Conservation (phyloP, 1,284 basidiomycete species). For the Marasmius fiardii region DNA sequence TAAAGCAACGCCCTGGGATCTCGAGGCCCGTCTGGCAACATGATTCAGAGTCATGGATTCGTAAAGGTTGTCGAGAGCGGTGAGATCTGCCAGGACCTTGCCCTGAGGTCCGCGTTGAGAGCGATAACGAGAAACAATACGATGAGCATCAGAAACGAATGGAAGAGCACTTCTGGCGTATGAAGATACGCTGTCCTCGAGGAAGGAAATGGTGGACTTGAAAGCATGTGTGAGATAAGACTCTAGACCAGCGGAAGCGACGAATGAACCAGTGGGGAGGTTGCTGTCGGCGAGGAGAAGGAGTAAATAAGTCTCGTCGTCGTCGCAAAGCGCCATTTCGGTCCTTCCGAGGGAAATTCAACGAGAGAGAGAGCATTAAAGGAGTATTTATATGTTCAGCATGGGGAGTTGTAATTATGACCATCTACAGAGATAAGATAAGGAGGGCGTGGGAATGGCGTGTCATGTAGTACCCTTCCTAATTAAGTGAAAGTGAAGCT, state of each 20-base stretch:
- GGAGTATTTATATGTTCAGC: not conserved
- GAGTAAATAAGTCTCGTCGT: constrained; percentile 61
- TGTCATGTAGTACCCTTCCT: too few species aligned
- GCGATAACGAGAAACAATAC: constrained; percentile 25
- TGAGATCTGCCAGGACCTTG: constrained; percentile 38
- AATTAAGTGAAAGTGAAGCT: too few species aligned
- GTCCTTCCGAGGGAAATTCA: not conserved
- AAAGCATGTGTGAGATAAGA: constrained; percentile 86
- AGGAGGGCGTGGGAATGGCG: too few species aligned
- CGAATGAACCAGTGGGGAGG: constrained; percentile 87
- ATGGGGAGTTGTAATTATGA: too few species aligned
- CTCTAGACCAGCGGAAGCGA: constrained; percentile 91
- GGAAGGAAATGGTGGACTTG: constrained; percentile 49
- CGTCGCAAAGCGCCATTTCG: constrained; percentile 12
- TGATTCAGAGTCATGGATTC: constrained; percentile 89
- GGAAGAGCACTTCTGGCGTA: constrained; percentile 76
- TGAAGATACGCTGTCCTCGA: constrained; percentile 67
- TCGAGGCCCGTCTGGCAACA: constrained; percentile 83
- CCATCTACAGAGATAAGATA: too few species aligned
- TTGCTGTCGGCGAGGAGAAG: constrained; percentile 80
- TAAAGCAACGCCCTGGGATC: constrained; percentile 90
- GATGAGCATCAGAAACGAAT: constrained; percentile 74
- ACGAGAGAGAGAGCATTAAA: not conserved
- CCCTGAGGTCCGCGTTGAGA: constrained; percentile 16
- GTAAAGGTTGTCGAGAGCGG: constrained; percentile 71